Evolutionary conservation across 352 stramenopile genomes (phyloP), one percentile per base, ranked within the genome.

Genomic region (Phytopythium aichiense): DNA sequence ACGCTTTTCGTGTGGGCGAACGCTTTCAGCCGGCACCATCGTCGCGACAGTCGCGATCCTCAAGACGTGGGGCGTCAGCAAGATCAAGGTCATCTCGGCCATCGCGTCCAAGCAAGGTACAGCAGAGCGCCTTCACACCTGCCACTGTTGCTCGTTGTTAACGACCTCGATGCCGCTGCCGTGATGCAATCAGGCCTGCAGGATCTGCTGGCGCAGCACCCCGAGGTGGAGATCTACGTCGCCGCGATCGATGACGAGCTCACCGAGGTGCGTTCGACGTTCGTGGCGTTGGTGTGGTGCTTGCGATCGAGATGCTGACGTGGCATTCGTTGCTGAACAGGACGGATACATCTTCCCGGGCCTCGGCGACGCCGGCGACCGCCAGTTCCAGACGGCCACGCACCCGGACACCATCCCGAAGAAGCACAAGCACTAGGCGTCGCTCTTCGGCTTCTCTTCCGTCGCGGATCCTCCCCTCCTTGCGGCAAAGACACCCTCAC

Each of bases 21-120:
- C 33, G 28, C 48, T 23, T 54, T 16, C 62, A 86, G 88, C 92
- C 66, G 83, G 88, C 42, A 99, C 96, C 2, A 93, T 98, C 67
- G 92, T 95, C 65, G 95, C 94, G 46, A 97, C 98, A 4, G 80
- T 99, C 20, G 86, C 87, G 6, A 98, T 99, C 35, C 67, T 99
- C 35, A 99, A 98, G 75, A 97, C 91, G 45, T 98, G 94, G 94
- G 94, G 94, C 35, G 87, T 94, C 4, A 61, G 95, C 67, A 97
- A 92, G 62, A 96, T 98, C 66, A 96, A 98, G 68, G 79, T 98
- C 20, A 82, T 98, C 56, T 94, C 81, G 37, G 91, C 98, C 7
- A 88, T 99, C 22, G 96, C 91, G 23, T 98, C 94, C 22, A 90
- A 95, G 65, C 76, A 88, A 64, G 97, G 97, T 79, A 43, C 37